phyloP scores from a whole-genome alignment of 225 moss, liverwort and hornwort genomes.

The Thuidium tamariscinum region DNA sequence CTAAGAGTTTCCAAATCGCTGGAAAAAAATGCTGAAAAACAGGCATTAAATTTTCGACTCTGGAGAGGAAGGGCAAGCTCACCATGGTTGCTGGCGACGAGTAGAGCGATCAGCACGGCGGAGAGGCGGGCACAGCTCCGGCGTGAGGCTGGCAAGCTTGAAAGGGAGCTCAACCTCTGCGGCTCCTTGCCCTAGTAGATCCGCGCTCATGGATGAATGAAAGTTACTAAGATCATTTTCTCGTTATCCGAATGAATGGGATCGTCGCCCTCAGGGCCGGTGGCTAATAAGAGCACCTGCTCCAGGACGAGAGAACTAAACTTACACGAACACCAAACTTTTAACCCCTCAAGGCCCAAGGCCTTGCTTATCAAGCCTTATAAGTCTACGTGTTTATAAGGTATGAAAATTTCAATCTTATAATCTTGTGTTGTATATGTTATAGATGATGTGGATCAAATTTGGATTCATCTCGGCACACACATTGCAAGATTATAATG shows the following conservation, averaged over 20 bases:
- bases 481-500: too few relatives aligned
- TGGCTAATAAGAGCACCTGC: too few relatives aligned
- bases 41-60: background rate
- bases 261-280: background rate
- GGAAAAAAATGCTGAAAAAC: background rate
- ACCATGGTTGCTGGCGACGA: constrained; percentile 2
- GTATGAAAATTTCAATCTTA: too few relatives aligned
- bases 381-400: too few relatives aligned
- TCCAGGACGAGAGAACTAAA: background rate
- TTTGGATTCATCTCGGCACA: too few relatives aligned
- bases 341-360: too few relatives aligned
- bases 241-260: background rate
- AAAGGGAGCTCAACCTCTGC: background rate
- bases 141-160: background rate
- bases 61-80: background rate
- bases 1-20: background rate
- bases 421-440: too few relatives aligned
- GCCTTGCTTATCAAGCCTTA: too few relatives aligned
- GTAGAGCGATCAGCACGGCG: background rate
- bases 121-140: background rate
- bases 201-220: background rate
- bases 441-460: too few relatives aligned
- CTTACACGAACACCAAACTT: background rate
- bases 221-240: background rate
- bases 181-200: constrained; percentile 20